Conservation (phyloP, 1,139 yeast species). For the Blastobotrys apis region DNA sequence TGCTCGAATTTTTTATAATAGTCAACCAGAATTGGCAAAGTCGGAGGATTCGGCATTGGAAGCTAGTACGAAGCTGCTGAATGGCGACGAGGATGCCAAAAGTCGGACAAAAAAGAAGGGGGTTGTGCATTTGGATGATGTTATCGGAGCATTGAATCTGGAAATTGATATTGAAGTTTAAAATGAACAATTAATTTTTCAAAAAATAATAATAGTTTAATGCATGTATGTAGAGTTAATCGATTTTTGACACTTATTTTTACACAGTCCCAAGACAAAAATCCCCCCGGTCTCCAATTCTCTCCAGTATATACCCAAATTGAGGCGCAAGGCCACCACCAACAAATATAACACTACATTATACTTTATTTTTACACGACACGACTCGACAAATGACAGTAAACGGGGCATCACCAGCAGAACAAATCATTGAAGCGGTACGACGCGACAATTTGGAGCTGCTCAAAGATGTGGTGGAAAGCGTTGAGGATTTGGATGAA, state of each 20-base stretch:
- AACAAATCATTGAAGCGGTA: constrained; percentile 81
- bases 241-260: too few species aligned
- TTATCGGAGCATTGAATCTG: constrained; percentile 44
- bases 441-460: constrained; percentile 85
- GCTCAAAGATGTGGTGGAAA: constrained; percentile 51
- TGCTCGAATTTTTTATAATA: constrained; percentile 72
- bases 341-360: too few species aligned
- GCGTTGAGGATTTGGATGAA: constrained; percentile 26
- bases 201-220: too few species aligned
- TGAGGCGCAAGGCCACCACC: too few species aligned
- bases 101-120: constrained; percentile 10
- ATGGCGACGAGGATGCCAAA: constrained; percentile 16
- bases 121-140: constrained; percentile 41
- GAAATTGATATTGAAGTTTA: constrained; percentile 33
- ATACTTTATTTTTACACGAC: background rate
- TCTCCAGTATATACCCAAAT: too few species aligned
- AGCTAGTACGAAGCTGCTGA: background rate
- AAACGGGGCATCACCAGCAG: constrained; percentile 69
- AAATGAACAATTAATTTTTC: too few species aligned
- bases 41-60: constrained; percentile 21
- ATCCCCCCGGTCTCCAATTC: too few species aligned
- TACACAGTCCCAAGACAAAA: too few species aligned
- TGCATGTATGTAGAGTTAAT: too few species aligned
- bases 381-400: constrained; percentile 12
- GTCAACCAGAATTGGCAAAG: constrained; percentile 36